Evolutionary conservation across 768 basidiomycete species (phyloP), one percentile per base, ranked within the genome.

Genomic region (Tubosaeta brunneosetosa): DNA sequence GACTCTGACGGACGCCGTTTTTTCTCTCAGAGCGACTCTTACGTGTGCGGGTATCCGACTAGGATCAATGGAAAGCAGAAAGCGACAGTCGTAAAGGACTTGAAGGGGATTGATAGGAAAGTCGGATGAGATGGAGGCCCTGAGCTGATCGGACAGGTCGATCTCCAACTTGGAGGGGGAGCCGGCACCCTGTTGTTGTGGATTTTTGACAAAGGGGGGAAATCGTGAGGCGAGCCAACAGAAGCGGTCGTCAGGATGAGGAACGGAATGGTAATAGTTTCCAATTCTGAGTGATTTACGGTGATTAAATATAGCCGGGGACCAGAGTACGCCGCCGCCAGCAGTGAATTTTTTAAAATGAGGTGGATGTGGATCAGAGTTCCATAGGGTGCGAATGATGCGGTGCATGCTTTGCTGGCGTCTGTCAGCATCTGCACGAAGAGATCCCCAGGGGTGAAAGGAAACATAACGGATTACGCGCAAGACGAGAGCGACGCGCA

Each of bases 401-500:
- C 73, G 74, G 2, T 70, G 55, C 27, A 86, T 64, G 46, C 76
- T 77, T 6, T 51, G 56, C 37, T 62, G 65, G 9, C 80, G 76
- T 32, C 90, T 77, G 53, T 77, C 68, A 2, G 76, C 81, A 57
- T 89, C 83, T 2, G 89, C 80, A 8, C 73, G 77, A 16, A 77
- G 61, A 44, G 82, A 81, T 5, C 91, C 91, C 91, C 91, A 93
- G 3, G 88, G 85, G 36, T 79, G 73, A 42, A 81, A 84, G 0
- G 90, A 91, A 38, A 83, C 71, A 60, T 83, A 86, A 13, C 88
- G 87, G 47, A 90, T 70, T 27, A 85, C 72, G 31, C 82, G 78
- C 40, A 78, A 66, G 55, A 83, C 63, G 41, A 84, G 61, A 2
- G 76, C 74, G 41, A 60, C 64, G 47, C 69, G 73, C 16, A 79